Percentiles rank a stretch among this genome's conserved stretches.
These are phyloP conservation scores for Ananas comosus DNA, from an alignment of 176 grass and related monocot genomes.

Conservation along the genomic window DNA sequence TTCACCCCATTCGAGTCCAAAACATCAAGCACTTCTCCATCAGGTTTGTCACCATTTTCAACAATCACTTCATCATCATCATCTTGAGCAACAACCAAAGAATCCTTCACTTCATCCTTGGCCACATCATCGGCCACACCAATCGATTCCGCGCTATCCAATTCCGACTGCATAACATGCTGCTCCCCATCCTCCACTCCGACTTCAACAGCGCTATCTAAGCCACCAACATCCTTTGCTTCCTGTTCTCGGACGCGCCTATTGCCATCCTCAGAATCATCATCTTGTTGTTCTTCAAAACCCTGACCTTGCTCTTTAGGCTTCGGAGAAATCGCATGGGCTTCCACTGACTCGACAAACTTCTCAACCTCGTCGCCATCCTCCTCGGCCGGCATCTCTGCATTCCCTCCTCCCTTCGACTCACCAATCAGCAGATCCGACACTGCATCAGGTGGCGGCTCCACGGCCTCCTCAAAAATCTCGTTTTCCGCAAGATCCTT, in stretches of 20 bases:
- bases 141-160: neutral
- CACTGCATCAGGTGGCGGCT: neutral
- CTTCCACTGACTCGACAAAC: neutral
- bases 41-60: neutral
- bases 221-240: neutral
- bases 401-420: neutral
- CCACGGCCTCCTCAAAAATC: slow-evolving; percentile 18
- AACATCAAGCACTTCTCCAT: neutral
- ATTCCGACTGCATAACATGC: neutral
- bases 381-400: neutral
- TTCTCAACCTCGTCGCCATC: neutral
- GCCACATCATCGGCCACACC: neutral
- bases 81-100: neutral
- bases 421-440: neutral
- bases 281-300: neutral
- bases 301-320: neutral
- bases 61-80: neutral
- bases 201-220: neutral
- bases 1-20: neutral
- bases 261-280: neutral
- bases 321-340: neutral
- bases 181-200: neutral
- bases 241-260: neutral
- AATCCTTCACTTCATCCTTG: neutral
- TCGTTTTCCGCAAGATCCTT: slow-evolving; percentile 7